phyloP scores from a whole-genome alignment of 495 filamentous ascomycete genomes.

The Xylaria cubensis region DNA sequence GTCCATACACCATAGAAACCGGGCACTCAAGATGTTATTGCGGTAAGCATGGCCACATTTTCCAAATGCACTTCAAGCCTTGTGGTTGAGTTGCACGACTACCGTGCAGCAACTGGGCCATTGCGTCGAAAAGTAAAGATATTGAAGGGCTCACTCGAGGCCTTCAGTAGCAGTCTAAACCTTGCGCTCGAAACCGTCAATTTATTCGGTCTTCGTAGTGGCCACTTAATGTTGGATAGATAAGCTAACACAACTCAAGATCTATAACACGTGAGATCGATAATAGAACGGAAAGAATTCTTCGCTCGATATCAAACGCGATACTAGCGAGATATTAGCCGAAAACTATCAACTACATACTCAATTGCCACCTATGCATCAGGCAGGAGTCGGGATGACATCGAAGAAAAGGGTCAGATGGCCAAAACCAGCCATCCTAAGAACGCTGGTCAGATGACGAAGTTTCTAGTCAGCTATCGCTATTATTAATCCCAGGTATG shows the following conservation, averaged over 20 bases:
- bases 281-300: neutral
- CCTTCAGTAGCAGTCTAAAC: constrained; percentile 36
- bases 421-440: neutral
- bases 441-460: neutral
- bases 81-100: constrained; percentile 34
- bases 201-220: constrained; percentile 20
- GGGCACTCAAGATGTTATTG: no score
- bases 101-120: constrained; percentile 29
- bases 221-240: neutral
- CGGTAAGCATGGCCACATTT: neutral
- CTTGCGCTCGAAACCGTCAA: constrained; percentile 37
- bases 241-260: neutral
- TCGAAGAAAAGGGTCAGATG: neutral
- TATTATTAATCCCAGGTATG: neutral
- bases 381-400: neutral
- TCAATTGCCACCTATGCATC: constrained; percentile 17
- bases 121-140: constrained; percentile 34
- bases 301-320: constrained; percentile 28
- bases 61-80: constrained; percentile 32
- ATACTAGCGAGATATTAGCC: constrained; percentile 34
- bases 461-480: neutral
- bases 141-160: constrained; percentile 37
- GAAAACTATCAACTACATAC: constrained; percentile 32
- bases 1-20: no score
- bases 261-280: constrained; percentile 7